Evolutionary conservation across 1,284 basidiomycete genomes (phyloP).

Genomic region (Ceratobasidium sp.): DNA sequence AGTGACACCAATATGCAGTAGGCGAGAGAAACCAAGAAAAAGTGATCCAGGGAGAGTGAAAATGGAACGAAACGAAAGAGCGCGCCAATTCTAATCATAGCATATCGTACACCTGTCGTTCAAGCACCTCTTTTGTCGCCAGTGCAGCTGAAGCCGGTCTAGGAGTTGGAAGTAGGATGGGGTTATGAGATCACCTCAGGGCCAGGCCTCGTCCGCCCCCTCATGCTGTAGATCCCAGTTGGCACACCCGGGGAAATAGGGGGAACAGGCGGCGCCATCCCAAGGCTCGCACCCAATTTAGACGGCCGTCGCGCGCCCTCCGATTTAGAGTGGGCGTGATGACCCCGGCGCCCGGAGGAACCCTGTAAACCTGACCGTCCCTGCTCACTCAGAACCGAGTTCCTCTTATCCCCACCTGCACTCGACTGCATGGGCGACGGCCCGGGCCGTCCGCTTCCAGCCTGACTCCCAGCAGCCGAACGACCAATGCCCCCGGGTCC

Average conservation of each 20-base stretch:
- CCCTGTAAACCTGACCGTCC: not conserved
- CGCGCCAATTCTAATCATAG: constrained; percentile 18
- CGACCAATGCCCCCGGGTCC: not conserved
- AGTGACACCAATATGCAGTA: too few species aligned
- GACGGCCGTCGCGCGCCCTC: constrained; percentile 32
- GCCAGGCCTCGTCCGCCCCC: constrained; percentile 1
- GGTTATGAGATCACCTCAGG: constrained; percentile 22
- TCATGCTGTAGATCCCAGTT: constrained; percentile 28
- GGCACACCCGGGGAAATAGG: constrained; percentile 13
- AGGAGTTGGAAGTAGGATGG: too few species aligned
- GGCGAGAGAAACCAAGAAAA: constrained; percentile 22
- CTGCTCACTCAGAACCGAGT: not conserved
- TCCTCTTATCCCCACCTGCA: not conserved
- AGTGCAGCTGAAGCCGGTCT: too few species aligned
- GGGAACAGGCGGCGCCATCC: constrained; percentile 2
- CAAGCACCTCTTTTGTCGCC: not conserved
- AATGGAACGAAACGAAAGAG: constrained; percentile 7
- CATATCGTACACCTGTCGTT: constrained; percentile 21
- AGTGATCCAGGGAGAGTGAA: not conserved
- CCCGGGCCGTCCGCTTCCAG: not conserved
- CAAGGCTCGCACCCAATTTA: constrained; percentile 11
- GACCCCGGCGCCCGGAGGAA: not conserved
- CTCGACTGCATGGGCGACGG: constrained; percentile 25
- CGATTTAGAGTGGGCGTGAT: constrained; percentile 33
- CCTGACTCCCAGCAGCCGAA: not conserved